A percentile compares a stretch with the other conserved stretches of the same genome.
Evolutionary conservation across 768 basidiomycete species (phyloP).

Genomic region (Tremella fuciformis): DNA sequence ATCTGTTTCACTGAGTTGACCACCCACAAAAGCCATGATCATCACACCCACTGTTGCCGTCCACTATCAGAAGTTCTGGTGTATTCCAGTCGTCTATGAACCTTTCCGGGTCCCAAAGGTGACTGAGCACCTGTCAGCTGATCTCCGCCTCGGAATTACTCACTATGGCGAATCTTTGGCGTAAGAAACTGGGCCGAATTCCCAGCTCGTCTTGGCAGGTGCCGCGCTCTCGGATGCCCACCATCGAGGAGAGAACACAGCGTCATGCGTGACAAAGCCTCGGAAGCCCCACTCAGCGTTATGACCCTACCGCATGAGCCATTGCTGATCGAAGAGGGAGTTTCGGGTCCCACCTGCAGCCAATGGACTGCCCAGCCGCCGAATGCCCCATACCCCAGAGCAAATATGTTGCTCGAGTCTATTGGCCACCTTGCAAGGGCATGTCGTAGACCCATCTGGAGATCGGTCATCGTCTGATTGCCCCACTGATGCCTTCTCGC

Average conservation of each 20-base stretch:
- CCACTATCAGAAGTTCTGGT: slow-evolving; percentile 8
- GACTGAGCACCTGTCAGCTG: background rate
- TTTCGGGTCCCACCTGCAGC: slow-evolving; percentile 5
- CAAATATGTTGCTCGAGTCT: slow-evolving; percentile 5
- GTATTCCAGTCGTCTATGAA: slow-evolving; percentile 10
- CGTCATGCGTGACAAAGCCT: slow-evolving; percentile 8
- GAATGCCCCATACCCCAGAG: slow-evolving; percentile 9
- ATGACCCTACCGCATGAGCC: background rate
- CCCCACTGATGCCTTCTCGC: slow-evolving; percentile 8
- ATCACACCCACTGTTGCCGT: background rate
- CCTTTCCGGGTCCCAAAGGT: slow-evolving; percentile 12
- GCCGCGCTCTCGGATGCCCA: slow-evolving; percentile 5
- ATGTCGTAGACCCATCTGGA: slow-evolving; percentile 2
- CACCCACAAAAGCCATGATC: too few species aligned
- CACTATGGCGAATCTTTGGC: slow-evolving; percentile 9
- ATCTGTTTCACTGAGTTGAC: background rate
- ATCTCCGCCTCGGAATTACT: background rate
- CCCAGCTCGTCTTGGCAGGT: slow-evolving; percentile 8
- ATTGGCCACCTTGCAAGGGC: slow-evolving; percentile 5
- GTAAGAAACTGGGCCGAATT: slow-evolving; percentile 10
- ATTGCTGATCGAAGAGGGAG: background rate
- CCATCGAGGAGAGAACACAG: slow-evolving; percentile 8
- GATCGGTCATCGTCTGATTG: slow-evolving; percentile 10
- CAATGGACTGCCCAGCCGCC: slow-evolving; percentile 10
- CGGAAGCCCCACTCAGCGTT: slow-evolving; percentile 1